Evolutionary conservation across 495 filamentous ascomycete species (phyloP), one percentile per base, ranked within the genome.

Genomic region (Aspergillus haitiensis): DNA sequence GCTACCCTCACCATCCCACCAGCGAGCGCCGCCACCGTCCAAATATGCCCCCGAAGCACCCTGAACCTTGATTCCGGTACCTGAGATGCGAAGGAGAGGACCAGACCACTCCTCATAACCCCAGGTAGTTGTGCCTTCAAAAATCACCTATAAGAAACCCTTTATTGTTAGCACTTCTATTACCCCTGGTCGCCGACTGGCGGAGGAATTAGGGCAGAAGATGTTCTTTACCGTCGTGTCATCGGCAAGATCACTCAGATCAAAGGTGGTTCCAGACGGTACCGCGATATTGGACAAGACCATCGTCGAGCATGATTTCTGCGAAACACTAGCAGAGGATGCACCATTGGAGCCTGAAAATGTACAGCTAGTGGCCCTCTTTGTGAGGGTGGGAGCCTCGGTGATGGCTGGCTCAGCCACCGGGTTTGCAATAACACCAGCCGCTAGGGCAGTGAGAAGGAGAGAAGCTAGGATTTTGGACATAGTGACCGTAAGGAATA

Each of bases 61-160:
- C 36, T 69, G 66, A 42, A 84, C 67, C 11, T 73, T 79, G 66
- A 83, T 81, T 27, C 66, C 61, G 46, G 65, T 81, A 13, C 81
- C 81, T 36, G 72, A 75, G 62, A 83, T 72, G 35, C 71, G 68
- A 52, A 84, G 60, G 8, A 84, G 69, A 7, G 80, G 79, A 5
- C 80, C 81, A 8, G 59, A 36, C 81, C 81, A 84, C 65, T 82
- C 80, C 52, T 79, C 62, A 64, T 84, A 84, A 7, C 78, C 80
- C 57, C 76, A 84, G n/a, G 76, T 81, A 7, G 80, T 82, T 16
- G 67, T 68, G 11, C 81, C 80, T 51, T 79, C 69, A 61, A 84
- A 83, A 56, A 75, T 78, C 53, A 82, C 80, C 78, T 79, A 18
- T n/a, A 21, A 2, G 6, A 13, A 10, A 1, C 1, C 21, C 1